phyloP scores from a whole-genome alignment of 139 green algal genomes.

The Micractinium conductrix region DNA sequence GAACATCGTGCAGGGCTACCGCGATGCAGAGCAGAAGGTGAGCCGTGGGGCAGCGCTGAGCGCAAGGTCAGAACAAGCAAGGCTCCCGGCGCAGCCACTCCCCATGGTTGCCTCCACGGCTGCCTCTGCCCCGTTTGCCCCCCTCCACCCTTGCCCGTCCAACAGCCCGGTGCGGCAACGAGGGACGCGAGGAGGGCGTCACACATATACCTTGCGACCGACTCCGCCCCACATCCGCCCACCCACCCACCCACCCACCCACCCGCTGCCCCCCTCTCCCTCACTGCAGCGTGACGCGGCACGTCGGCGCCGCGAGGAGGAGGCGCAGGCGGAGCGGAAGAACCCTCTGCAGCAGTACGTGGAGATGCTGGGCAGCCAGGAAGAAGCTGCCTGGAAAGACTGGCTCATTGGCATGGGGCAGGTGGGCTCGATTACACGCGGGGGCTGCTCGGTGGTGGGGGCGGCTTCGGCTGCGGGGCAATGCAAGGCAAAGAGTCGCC shows the following conservation, averaged over 20 bases:
- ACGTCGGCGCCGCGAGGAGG: slow-evolving; percentile 31
- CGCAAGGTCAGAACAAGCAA: no score
- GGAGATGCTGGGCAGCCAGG: slow-evolving; percentile 51
- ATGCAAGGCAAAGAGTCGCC: no score
- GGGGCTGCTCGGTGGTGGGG: no score
- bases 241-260: no score
- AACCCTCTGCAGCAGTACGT: slow-evolving; percentile 57
- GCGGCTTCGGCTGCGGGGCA: no score
- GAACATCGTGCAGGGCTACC: slow-evolving; percentile 7
- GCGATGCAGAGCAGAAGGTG: slow-evolving; percentile 16
- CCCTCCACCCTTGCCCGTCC: no score
- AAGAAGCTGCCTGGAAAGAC: slow-evolving; percentile 48
- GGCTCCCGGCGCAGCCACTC: no score
- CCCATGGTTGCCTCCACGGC: neutral
- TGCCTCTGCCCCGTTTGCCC: neutral
- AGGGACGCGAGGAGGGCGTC: no score
- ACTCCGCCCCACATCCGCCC: no score
- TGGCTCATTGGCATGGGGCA: slow-evolving; percentile 55
- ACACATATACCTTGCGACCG: no score
- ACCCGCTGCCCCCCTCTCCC: neutral
- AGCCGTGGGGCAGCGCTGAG: no score
- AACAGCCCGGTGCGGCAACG: no score
- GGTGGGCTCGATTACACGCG: neutral
- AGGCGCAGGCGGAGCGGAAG: slow-evolving; percentile 29
- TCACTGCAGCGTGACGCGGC: slow-evolving; percentile 6